Evolutionary conservation across 768 basidiomycete genomes (phyloP), one percentile per base, ranked within the genome.

Genomic region (Kwoniella europaea): DNA sequence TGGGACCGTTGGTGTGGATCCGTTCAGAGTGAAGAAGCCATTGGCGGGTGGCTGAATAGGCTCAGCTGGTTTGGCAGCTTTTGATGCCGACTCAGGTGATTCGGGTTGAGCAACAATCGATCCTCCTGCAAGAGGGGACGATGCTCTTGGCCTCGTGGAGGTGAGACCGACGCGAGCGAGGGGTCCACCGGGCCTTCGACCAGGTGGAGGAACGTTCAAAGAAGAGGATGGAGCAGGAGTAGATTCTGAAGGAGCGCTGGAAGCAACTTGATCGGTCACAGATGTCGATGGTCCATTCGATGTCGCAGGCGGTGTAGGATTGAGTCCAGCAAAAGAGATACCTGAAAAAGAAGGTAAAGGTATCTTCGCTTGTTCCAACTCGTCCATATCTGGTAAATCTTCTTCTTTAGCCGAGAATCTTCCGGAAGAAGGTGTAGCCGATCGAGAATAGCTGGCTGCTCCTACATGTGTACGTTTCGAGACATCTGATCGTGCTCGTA

Each of bases 401-500:
- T 81, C 80, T 59, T 81, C 80, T 27, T 70, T 68, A n/a, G 80
- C 80, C 4, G 80, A 81, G 63, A 69, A 81, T 29, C 80, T 59
- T 18, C 80, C 80, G 13, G 67, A 59, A 9, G 53, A 68, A 5
- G 79, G 79, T 16, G 77, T 70, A 24, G 64, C 67, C 18, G 74
- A 75, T 42, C 79, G 67, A 9, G 77, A 80, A 53, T 67, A 68
- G 35, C 63, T 73, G 6, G 76, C 78, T 15, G 79, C 66, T 15
- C 69, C 69, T 1, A 50, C 54, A 71, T 80, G 79, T 22, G 69
- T 70, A 53, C 79, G 62, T 62, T 75, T 73, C 3, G 74, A 69
- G 16, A 70, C 63, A 18, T 76, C 75, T 15, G 77, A 67, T 53
- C 68, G 68, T 9, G 77, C 77, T 54, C 79, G 70, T 4, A 80